These are phyloP conservation scores for Beauveria australis DNA, from an alignment of 2,329 filamentous ascomycete genomes.

Conservation along the genomic window DNA sequence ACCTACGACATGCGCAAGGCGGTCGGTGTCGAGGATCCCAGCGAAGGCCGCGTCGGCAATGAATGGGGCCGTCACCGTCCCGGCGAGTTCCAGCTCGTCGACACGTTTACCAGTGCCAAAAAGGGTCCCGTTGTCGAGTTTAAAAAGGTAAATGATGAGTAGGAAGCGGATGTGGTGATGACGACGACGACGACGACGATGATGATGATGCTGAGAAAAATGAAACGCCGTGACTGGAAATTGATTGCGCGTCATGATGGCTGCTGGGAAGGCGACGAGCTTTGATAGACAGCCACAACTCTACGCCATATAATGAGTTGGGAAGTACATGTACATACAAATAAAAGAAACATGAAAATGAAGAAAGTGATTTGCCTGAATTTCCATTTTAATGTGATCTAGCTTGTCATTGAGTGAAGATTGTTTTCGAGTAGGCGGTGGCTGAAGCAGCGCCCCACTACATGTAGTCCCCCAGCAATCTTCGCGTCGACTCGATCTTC, in stretches of 20 bases:
- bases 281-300: neutral
- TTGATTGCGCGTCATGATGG: neutral
- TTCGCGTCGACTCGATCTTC: neutral
- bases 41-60: slow-evolving; percentile 39
- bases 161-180: neutral
- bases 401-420: too few species aligned
- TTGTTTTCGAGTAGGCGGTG: too few species aligned
- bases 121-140: slow-evolving; percentile 64
- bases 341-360: neutral
- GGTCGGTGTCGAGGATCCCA: slow-evolving; percentile 39
- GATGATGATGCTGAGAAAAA: neutral
- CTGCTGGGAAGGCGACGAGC: neutral
- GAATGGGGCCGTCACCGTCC: slow-evolving; percentile 47
- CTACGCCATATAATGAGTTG: neutral
- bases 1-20: slow-evolving; percentile 52
- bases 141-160: slow-evolving; percentile 21
- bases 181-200: neutral
- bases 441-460: neutral
- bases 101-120: slow-evolving; percentile 68
- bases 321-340: neutral
- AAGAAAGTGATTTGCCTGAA: neutral
- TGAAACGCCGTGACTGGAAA: neutral
- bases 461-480: neutral
- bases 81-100: slow-evolving; percentile 60
- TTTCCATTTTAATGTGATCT: neutral